Evolutionary conservation across 129 eudicot genomes (phyloP), one percentile per base, ranked within the genome.

Genomic region (Flaveria robusta): DNA sequence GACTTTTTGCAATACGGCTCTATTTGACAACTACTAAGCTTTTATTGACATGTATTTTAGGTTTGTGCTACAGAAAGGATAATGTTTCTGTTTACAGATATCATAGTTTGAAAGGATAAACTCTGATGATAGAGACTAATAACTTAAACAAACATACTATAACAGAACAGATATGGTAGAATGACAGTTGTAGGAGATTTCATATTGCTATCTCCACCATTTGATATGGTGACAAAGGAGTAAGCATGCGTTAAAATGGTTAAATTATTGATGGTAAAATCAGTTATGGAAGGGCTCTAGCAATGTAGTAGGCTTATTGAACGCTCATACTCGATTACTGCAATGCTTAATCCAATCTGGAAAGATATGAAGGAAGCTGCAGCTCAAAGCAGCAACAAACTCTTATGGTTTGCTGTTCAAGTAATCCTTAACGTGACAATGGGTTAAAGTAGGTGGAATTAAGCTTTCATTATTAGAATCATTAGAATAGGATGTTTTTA

Each of bases 321-420:
- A 4, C 27, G 60, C 5, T 64, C 14, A n/a, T 65, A 15, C 45
- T 3, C 16, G 7, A 65, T 27, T 27, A 29, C 43, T 31, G 22
- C 45, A 65, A 18, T 65, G 70, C 24, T 37, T 34, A 65, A 65
- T 46, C 22, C 7, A 65, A 65, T 65, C 19, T 66, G 50, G 71
- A 66, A 64, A 37, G 71, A 37, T 37, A 66, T 37, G 50, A 39
- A 39, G 71, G 71, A 37, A 27, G 39, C 26, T 14, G 19, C 16
- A 19, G 39, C 47, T 66, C 27, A 66, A 66, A 39, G 71, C 27
- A 66, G 71, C 50, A 37, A 18, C 29, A 66, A 66, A 7, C 15
- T 23, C 27, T 66, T 63, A 63, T 63, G 45, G 22, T 34, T 29
- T 64, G 69, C n/a, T n/a, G 24, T 64, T 64, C 43, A 15, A 34